These are phyloP conservation scores for Ustilago lituana DNA, from an alignment of 1,284 basidiomycete species.

Conservation along the genomic window DNA sequence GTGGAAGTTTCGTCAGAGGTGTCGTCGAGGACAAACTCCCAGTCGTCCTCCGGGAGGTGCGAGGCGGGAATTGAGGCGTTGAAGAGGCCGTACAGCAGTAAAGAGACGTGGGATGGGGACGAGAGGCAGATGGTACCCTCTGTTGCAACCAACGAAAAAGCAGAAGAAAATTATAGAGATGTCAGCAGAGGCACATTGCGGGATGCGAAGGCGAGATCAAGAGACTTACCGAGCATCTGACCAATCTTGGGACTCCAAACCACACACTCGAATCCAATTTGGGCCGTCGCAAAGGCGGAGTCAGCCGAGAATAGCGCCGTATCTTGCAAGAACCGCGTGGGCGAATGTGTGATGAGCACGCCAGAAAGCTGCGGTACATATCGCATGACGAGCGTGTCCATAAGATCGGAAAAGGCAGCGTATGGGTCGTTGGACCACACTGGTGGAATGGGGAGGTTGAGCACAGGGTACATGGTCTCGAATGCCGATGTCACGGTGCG, in stretches of 20 bases:
- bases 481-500: slow-evolving; percentile 45
- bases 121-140: slow-evolving; percentile 86
- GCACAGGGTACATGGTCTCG: slow-evolving; percentile 48
- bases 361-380: slow-evolving; percentile 87
- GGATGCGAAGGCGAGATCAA: too few species aligned
- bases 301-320: slow-evolving; percentile 81
- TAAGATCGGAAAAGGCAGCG: slow-evolving; percentile 56
- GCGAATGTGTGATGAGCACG: slow-evolving; percentile 86
- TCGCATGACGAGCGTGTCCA: slow-evolving; percentile 66
- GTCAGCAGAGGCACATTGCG: too few species aligned
- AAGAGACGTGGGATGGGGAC: slow-evolving; percentile 91
- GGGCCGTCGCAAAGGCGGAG: slow-evolving; percentile 83
- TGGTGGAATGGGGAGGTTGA: slow-evolving; percentile 62
- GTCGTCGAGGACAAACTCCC: slow-evolving; percentile 82
- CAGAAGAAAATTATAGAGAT: too few species aligned
- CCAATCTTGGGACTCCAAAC: slow-evolving; percentile 90
- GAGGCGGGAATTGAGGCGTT: slow-evolving; percentile 94
- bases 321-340: slow-evolving; percentile 76
- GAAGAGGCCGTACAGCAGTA: slow-evolving; percentile 92
- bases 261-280: slow-evolving; percentile 81
- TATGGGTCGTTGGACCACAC: slow-evolving; percentile 49
- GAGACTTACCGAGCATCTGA: slow-evolving; percentile 84
- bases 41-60: slow-evolving; percentile 83
- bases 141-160: too few species aligned
- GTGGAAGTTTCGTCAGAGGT: slow-evolving; percentile 36